Conservation (phyloP, 768 basidiomycete genomes). For the Boletus speciosus region DNA sequence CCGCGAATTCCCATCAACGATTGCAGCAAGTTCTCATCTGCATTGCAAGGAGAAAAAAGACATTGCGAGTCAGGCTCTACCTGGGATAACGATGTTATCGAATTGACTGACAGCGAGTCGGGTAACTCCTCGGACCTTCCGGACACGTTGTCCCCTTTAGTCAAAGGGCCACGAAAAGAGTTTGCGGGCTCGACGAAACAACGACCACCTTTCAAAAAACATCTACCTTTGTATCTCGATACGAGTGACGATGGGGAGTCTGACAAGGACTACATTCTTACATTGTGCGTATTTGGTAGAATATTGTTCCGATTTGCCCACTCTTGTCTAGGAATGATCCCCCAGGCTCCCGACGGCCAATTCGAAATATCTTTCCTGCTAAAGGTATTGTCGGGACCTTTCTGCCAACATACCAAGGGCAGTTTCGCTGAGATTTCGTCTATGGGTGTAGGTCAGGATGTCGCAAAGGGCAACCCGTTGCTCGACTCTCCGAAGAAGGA, state of each 20-base stretch:
- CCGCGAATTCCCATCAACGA: not conserved
- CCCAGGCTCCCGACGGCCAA: constrained; percentile 44
- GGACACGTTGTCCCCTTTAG: constrained; percentile 21
- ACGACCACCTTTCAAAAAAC: not conserved
- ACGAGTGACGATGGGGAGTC: constrained; percentile 31
- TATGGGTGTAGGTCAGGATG: constrained; percentile 6
- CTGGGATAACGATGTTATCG: constrained; percentile 23
- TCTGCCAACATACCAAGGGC: not conserved
- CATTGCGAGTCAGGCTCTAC: not conserved
- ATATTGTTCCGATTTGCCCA: constrained; percentile 1
- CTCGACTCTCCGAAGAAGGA: constrained; percentile 13
- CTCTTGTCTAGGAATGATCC: constrained; percentile 43
- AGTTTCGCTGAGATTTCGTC: not conserved
- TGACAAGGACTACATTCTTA: constrained; percentile 38
- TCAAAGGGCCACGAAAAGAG: constrained; percentile 9
- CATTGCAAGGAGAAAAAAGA: not conserved
- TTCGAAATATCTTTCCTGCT: constrained; percentile 22
- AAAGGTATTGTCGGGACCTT: not conserved
- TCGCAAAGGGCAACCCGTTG: constrained; percentile 1
- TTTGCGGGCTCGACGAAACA: constrained; percentile 7
- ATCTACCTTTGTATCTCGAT: constrained; percentile 26
- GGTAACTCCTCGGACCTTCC: constrained; percentile 20
- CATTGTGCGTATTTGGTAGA: constrained; percentile 31
- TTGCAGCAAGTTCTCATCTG: constrained; percentile 4
- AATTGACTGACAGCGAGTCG: constrained; percentile 31